Conservation (phyloP, 2,329 filamentous ascomycete species). For the Fusarium sp. region DNA sequence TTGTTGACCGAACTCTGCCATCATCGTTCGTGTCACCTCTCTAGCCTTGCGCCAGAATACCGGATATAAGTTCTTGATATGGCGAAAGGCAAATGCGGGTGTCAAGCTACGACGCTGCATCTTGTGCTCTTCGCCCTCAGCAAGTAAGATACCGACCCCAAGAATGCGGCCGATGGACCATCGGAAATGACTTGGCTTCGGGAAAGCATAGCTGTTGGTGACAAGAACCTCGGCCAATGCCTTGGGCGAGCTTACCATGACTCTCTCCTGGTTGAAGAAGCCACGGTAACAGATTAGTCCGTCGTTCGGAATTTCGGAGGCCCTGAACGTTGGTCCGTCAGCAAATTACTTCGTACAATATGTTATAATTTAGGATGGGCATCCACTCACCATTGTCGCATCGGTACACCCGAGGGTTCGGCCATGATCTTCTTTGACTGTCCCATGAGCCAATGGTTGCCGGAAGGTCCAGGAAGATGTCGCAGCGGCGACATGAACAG, state of each 20-base stretch:
- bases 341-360: background rate
- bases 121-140: conserved; percentile 93
- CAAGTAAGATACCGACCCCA: conserved; percentile 79
- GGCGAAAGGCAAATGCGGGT: conserved; percentile 87
- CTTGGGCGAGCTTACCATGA: conserved; percentile 72
- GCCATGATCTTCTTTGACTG: conserved; percentile 58
- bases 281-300: conserved; percentile 76
- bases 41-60: conserved; percentile 84
- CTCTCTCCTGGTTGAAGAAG: conserved; percentile 71
- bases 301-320: conserved; percentile 71
- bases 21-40: conserved; percentile 75
- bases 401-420: conserved; percentile 58
- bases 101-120: conserved; percentile 81
- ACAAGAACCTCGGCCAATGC: conserved; percentile 77
- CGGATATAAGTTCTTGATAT: conserved; percentile 86
- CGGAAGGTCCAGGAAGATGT: conserved; percentile 59
- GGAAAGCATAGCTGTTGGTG: conserved; percentile 76
- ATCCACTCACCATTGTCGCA: conserved; percentile 61
- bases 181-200: conserved; percentile 69
- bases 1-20: conserved; percentile 50
- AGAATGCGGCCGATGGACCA: conserved; percentile 71
- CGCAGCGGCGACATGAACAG: conserved; percentile 63
- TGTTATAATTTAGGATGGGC: background rate
- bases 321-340: conserved; percentile 60
- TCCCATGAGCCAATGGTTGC: conserved; percentile 61